Conservation (phyloP, 164 flowering plant genomes). For the Kalanchoe fedtschenkoi region DNA sequence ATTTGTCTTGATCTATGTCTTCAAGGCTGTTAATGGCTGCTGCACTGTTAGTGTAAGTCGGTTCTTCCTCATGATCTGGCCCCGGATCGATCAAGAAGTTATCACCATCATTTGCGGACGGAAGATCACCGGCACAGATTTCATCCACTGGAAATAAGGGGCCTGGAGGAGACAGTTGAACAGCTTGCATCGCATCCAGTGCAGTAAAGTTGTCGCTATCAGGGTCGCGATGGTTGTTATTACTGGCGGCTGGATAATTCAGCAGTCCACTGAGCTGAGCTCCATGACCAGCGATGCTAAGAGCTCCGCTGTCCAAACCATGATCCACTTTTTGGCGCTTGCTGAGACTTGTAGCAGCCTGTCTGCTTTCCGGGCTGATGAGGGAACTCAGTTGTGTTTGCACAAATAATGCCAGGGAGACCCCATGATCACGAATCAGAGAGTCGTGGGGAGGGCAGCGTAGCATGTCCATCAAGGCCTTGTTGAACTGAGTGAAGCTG, state of each 20-base stretch:
- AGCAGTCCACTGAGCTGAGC: background rate
- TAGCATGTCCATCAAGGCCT: slow-evolving; percentile 47
- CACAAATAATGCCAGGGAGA: slow-evolving; percentile 58
- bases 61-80: background rate
- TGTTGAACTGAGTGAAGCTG: slow-evolving; percentile 52
- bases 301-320: background rate
- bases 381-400: slow-evolving; percentile 42
- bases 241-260: background rate
- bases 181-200: background rate
- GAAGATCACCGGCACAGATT: background rate
- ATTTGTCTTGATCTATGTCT: slow-evolving; percentile 1
- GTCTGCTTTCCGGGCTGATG: slow-evolving; percentile 16
- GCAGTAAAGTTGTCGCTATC: background rate
- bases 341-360: background rate
- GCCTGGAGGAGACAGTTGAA: slow-evolving; percentile 1
- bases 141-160: background rate
- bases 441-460: slow-evolving; percentile 73
- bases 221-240: background rate
- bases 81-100: background rate
- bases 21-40: slow-evolving; percentile 1
- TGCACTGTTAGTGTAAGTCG: background rate
- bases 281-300: background rate
- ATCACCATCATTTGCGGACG: background rate
- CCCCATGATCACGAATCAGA: slow-evolving; percentile 80
- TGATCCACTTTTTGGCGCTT: background rate